Conservation (phyloP, 305 asterid genomes). For the Petunia hybrid region DNA sequence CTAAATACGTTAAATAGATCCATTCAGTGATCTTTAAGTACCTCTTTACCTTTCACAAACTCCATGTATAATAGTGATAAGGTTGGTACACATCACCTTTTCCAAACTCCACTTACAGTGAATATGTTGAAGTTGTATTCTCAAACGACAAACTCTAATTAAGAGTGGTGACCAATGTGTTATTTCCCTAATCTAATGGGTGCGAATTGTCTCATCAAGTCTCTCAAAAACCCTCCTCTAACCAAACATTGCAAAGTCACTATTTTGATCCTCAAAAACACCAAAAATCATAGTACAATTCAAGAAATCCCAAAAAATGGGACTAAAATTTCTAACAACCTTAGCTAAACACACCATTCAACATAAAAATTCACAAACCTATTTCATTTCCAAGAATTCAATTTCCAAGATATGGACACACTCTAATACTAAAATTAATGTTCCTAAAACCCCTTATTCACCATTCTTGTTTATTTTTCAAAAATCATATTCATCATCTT, state of each 20-base stretch:
- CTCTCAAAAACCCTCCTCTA: not conserved
- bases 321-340: not conserved
- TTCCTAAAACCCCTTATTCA: conserved; percentile 34
- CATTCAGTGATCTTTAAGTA: too few species aligned
- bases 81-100: too few species aligned
- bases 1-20: too few species aligned
- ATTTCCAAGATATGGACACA: conserved; percentile 5
- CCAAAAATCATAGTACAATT: not conserved
- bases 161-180: too few species aligned
- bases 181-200: too few species aligned
- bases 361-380: not conserved
- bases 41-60: too few species aligned
- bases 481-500: conserved; percentile 45
- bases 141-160: too few species aligned
- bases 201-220: too few species aligned
- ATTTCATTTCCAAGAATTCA: conserved; percentile 17
- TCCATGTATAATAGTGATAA: too few species aligned
- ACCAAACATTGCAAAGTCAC: not conserved
- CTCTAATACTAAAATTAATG: conserved; percentile 33
- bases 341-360: conserved; percentile 18
- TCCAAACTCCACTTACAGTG: too few species aligned
- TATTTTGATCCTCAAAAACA: not conserved
- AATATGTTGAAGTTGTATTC: too few species aligned
- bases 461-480: conserved; percentile 25
- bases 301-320: not conserved